Base-by-base conservation (phyloP, 75 land plant species). In the Isoetes taiwanensis region DNA sequence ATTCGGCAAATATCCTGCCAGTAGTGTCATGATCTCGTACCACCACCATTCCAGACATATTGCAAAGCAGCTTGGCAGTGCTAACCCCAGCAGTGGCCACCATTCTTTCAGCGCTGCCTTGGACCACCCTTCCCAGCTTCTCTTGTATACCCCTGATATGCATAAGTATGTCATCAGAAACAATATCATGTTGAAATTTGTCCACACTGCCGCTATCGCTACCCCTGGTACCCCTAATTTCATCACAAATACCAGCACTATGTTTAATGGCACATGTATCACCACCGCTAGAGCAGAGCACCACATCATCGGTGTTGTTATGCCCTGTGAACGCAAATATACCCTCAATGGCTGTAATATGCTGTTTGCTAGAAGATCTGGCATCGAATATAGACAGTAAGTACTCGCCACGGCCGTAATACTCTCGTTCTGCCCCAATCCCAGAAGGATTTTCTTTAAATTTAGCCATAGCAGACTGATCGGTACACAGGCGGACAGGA, bases 31-130 rank as follows among this genome's bases (percentile, higher is more conserved):
- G 30, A 90, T 82, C 71, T 90, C 96, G 52, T 90, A 90, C 96
- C 96, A 85, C 90, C 90, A 85, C 90, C 90, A 85, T 42, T 85
- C 90, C 12, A 85, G 63, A 32, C 90, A 85, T 14, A 86, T 79
- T 0, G 56, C 80, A 5, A 79, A 34, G 41, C 90, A 86, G 60
- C 87, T 79, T 32, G 78, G 87, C 5, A 83, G 64, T 0, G 91
- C 83, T 0, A 83, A 64, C 32, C 31, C 39, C 33, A 90, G 52
- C 10, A 90, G 54, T 16, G 77, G 41, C 69, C 76, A 74, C 41
- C 72, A 74, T 25, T 62, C 63, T 43, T 32, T 52, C 14, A 41
- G 39, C 17, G 38, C 54, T 25, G 35, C 56, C 2, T 19, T 14
- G 30, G 70, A 77, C 74, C 73, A 72, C 2, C 67, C 76, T 28